Percentiles rank a stretch among this genome's conserved stretches.
Conservation (phyloP, 129 eudicot genomes). For the Flaveria bidentis region DNA sequence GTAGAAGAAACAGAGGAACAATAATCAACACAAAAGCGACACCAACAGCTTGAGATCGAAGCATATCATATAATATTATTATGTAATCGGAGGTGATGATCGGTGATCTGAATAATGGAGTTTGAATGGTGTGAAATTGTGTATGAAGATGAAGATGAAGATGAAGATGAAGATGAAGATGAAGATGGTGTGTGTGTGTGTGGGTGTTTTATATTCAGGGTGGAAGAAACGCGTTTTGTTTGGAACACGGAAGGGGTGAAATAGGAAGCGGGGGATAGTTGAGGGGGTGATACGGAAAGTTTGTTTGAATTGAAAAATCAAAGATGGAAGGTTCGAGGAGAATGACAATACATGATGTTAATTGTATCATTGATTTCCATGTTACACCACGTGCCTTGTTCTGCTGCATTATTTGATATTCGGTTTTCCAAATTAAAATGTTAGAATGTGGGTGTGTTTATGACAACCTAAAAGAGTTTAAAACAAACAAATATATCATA, state of each 20-base stretch:
- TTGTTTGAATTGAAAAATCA: not conserved
- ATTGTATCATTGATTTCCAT: slow-evolving; percentile 28
- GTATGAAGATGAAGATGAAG: slow-evolving; percentile 8
- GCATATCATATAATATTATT: slow-evolving; percentile 33
- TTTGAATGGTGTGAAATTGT: not conserved
- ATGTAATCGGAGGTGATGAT: slow-evolving; percentile 16
- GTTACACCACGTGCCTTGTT: slow-evolving; percentile 38
- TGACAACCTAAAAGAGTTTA: not conserved
- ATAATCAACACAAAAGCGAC: slow-evolving; percentile 21
- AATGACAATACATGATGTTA: slow-evolving; percentile 26
- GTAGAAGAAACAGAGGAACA: slow-evolving; percentile 26
- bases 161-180: slow-evolving; percentile 12
- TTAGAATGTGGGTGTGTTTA: not conserved
- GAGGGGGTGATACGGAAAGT: slow-evolving; percentile 13
- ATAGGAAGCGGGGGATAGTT: not conserved
- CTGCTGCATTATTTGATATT: slow-evolving; percentile 25
- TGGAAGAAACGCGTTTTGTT: slow-evolving; percentile 28
- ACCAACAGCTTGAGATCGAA: slow-evolving; percentile 20
- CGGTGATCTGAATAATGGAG: not conserved
- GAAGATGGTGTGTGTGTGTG: slow-evolving; percentile 8
- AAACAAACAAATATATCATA: no score
- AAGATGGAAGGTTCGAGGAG: slow-evolving; percentile 45
- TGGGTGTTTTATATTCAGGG: not conserved
- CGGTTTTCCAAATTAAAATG: slow-evolving; percentile 4
- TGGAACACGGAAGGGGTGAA: slow-evolving; percentile 29